Evolutionary conservation across 2,329 filamentous ascomycete species (phyloP), one percentile per base, ranked within the genome.

Genomic region (Pseudogymnoascus sp.): DNA sequence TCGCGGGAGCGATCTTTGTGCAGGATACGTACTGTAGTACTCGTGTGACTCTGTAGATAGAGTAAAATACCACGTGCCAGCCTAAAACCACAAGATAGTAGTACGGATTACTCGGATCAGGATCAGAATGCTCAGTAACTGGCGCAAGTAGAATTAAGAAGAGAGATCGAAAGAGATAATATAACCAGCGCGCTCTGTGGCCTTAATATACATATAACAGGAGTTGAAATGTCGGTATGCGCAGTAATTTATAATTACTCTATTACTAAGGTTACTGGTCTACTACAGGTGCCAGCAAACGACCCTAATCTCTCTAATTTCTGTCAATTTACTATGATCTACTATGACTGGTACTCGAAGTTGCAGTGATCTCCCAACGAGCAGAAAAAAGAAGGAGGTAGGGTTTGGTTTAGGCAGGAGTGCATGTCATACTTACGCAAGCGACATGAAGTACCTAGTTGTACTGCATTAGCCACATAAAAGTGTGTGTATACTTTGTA

Each of bases 361-460:
- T 42, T 18, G 8, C 42, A 50, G 6, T 53, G 47, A 53, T 53
- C 10, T 53, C 11, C 47, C n/a, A 56, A 31, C 10, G 47, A 33
- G 47, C 21, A 3, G 8, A 28, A 33, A 10, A 56, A 56, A 33
- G 50, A 56, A 56, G 28, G 21, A 56, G 28, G 28, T 53, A 56
- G 25, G 50, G 50, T 56, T 56, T 56, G 28, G 50, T 56, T 56
- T 56, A 56, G 50, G 50, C 50, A 56, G 50, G 50, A 56, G 50
- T 56, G 50, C 50, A 56, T 56, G 28, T 33, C 12, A 33, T 56
- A 56, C 28, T 10, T 33, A 7, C 8, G 33, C 50, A 14, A 33
- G 25, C 10, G 5, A 56, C 4, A n/a, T 10, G 18, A n/a, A 18
- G 5, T 56, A 56, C 50, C 6, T 56, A 56, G 0, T 10, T 18